Evolutionary conservation across 2,329 filamentous ascomycete genomes (phyloP), one percentile per base, ranked within the genome.

Genomic region (Aspergillus sp.): DNA sequence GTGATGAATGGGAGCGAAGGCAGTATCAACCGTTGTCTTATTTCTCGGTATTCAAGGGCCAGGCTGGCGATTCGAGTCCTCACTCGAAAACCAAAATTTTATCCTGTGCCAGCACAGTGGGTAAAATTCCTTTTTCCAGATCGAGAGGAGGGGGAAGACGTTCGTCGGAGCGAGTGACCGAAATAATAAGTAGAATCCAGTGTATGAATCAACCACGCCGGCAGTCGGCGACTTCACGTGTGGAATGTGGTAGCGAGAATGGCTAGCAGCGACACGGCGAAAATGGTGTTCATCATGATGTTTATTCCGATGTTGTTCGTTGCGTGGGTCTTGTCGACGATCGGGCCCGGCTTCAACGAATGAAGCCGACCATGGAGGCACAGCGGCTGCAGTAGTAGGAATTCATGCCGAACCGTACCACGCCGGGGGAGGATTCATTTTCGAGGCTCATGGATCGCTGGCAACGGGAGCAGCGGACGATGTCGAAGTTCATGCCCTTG

Each of bases 371-470:
- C 71, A 78, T 77, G 16, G 72, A 73, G 22, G 78, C 78, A 61
- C 78, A 80, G 53, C 77, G 75, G 53, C 68, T 73, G 67, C 80
- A 82, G 65, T 82, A 82, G 63, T 81, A 81, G 20, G 77, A 80
- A 60, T 81, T 82, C 71, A 80, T 78, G 56, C 78, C 79, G 66
- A 81, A 81, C 50, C 75, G 77, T 18, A 81, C 76, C 2, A 73
- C 73, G 5, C 73, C 75, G 1, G 71, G 65, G 10, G 73, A 68
- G 7, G 75, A 73, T 7, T 71, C 66, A 45, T 70, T 69, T 26
- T 76, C 73, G n/a, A 80, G 67, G 54, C 73, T 79, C 65, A 82
- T 70, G 7, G 77, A 78, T 59, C 78, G 75, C 67, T 81, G 78
- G 65, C 80, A 82, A 22, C 80, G 69, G 14, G 78, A 81, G 65